Evolutionary conservation across 768 basidiomycete genomes (phyloP), one percentile per base, ranked within the genome.

Genomic region (Arthromyces matolae): DNA sequence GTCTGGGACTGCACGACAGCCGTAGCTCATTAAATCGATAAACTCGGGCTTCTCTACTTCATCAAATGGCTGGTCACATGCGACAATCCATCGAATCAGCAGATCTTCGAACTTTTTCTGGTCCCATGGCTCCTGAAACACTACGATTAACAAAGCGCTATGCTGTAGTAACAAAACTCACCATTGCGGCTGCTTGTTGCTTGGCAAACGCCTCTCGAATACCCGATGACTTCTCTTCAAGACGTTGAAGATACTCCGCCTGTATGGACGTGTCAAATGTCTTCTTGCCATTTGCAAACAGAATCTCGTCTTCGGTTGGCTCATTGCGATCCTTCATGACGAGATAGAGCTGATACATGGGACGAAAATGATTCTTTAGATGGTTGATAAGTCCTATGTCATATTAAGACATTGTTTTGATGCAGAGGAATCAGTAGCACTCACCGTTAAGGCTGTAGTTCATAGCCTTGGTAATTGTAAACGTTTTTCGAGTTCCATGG

Each of bases 401-500:
- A 31, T 7, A 31, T 31, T 37, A 10, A 37, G 22, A 18, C 3
- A 19, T n/a, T 9, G 34, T 7, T 37, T 9, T 16, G 18, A 5
- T 19, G 10, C 14, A 9, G 35, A 14, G 22, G 4, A 3, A 43
- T 14, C 13, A 43, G 31, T 29, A 2, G 32, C 16, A 42, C 20
- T 2, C 18, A 49, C 40, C 31, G 23, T 40, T 49, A 13, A 49
- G 47, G 12, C 39, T 41, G 19, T 35, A 16, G 24, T 42, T 49
- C 47, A 51, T 51, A 2, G 40, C 40, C 37, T 49, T 52, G 6
- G 54, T 55, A 12, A 59, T 41, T 22, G 55, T 59, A 10, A 58
- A 29, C 13, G 55, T 51, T 34, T 55, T 57, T 3, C 37, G 16
- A 18, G 16, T 29, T 10, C 60, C 53, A 48, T 59, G 60, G 29